Evolutionary conservation across 202 grass and related monocot genomes (phyloP).

Genomic region (Zoysia matrella): DNA sequence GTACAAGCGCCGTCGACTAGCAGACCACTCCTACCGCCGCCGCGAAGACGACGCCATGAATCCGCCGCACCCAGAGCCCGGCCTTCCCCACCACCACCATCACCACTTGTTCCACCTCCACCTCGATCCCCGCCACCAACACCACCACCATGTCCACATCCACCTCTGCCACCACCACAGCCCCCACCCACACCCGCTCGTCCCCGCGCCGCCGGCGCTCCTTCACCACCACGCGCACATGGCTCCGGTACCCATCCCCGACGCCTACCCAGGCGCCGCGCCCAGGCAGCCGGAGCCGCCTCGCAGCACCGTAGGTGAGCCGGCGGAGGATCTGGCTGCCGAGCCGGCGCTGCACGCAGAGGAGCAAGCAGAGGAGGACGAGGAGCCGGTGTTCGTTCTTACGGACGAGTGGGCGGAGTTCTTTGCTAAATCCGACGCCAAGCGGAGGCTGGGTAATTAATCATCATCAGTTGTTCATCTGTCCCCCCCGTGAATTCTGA

Average conservation of each 20-base stretch:
- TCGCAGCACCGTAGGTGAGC: neutral
- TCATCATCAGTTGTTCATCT: neutral
- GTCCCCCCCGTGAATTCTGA: neutral
- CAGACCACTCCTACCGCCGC: neutral
- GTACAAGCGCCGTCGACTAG: neutral
- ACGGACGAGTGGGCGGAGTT: slow-evolving; percentile 86
- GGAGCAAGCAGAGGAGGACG: slow-evolving; percentile 37
- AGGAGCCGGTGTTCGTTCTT: slow-evolving; percentile 69
- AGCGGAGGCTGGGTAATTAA: slow-evolving; percentile 68
- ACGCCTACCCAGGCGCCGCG: neutral
- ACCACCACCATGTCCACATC: slow-evolving; percentile 53
- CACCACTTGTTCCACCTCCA: slow-evolving; percentile 49
- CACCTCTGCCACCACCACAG: slow-evolving; percentile 28
- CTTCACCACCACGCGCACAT: neutral
- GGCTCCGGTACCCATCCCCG: slow-evolving; percentile 4
- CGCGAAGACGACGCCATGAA: slow-evolving; percentile 32
- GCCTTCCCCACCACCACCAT: slow-evolving; percentile 37
- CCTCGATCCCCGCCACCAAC: slow-evolving; percentile 49
- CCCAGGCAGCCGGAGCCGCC: neutral
- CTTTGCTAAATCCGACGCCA: slow-evolving; percentile 88
- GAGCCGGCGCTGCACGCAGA: slow-evolving; percentile 13
- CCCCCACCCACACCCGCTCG: slow-evolving; percentile 9
- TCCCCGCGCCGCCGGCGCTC: neutral
- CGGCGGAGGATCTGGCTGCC: neutral
- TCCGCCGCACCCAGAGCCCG: slow-evolving; percentile 19